Base-by-base conservation (phyloP, 2,329 filamentous ascomycete species). In the Diaporthe helianthi region DNA sequence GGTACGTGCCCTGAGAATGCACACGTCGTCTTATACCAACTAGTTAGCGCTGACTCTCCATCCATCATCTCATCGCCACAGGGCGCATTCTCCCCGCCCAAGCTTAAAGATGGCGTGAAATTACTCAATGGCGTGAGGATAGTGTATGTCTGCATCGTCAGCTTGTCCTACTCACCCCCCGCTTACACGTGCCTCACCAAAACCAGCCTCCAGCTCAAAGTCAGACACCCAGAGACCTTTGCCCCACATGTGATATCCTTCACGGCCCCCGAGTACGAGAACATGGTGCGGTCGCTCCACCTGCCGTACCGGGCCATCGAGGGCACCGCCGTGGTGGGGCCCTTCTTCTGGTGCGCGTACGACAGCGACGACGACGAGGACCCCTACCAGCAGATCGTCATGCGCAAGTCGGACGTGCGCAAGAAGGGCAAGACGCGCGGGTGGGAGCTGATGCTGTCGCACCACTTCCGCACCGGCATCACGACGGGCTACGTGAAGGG, bases 331-430 rank as follows among this genome's bases (percentile, higher is more conserved):
- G 83, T 86, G 13, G 88, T 90, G 17, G 88, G 88, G 0, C 88
- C 88, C 1, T 89, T 89, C 74, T 90, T 90, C 77, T 90, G 87
- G 87, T 84, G 80, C 49, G 81, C 84, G 1, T 81, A 84, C 71
- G 86, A 90, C 74, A 83, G 86, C 69, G 83, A 88, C 72, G 85
- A 87, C 65, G 70, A 67, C 17, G 80, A 83, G 2, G 83, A 89
- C 72, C 85, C 84, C 46, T 85, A 87, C 77, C 78, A 90, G 54
- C 88, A 90, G 74, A 86, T 90, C 73, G 83, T 90, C 70, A 88
- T 87, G 75, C 85, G 88, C 73, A 90, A 90, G 77, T 89, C 86
- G n/a, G 88, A 90, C 74, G 88, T 90, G 41, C 85, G 86, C 63
- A 90, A 90, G 76, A 89, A 87, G 79, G 87, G 87, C 71, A 83